These are phyloP conservation scores for Chalciporus sp. DNA, from an alignment of 1,284 basidiomycete species.

Conservation along the genomic window DNA sequence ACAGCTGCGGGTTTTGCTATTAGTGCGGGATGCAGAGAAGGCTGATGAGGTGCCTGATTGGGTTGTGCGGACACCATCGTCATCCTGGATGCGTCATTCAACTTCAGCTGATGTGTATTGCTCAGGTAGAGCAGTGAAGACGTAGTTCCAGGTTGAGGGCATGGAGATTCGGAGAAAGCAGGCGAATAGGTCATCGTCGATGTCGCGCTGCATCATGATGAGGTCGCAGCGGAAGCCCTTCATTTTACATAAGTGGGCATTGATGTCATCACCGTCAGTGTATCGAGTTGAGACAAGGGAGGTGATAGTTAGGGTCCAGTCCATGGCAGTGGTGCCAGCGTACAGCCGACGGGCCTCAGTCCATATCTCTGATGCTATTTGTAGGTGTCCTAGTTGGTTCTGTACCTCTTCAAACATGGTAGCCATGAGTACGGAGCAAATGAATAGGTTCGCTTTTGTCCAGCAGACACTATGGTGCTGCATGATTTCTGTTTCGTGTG, in stretches of 20 bases:
- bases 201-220: no score
- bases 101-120: no score
- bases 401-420: constrained; percentile 5
- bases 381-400: background rate
- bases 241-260: no score
- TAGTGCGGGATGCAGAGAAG: background rate
- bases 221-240: no score
- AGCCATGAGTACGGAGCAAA: background rate
- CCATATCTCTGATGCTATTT: constrained; percentile 4
- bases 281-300: no score
- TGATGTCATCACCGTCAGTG: no score
- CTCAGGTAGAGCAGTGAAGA: no score
- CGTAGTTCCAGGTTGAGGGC: no score
- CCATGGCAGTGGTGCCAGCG: background rate
- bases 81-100: background rate
- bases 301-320: constrained; percentile 5
- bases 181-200: no score
- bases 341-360: background rate
- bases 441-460: constrained; percentile 1
- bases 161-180: no score
- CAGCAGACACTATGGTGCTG: background rate
- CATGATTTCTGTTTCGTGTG: no score
- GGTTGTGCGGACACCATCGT: background rate
- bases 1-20: background rate
- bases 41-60: background rate